Evolutionary conservation across 2,329 filamentous ascomycete genomes (phyloP).

Genomic region (Neonectria magnoliae): DNA sequence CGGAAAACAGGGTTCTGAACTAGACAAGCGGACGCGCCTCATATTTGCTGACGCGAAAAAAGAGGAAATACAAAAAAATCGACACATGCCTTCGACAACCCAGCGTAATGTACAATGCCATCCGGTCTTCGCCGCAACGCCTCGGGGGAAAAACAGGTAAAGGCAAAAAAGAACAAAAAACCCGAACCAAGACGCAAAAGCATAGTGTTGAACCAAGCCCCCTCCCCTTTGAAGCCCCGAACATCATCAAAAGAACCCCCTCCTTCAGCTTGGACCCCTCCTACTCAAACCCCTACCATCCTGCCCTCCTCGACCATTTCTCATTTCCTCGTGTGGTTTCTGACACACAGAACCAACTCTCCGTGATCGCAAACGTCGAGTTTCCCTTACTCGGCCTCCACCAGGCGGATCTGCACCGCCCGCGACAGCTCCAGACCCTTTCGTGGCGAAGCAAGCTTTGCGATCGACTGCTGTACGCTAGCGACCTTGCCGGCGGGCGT

Average conservation of each 20-base stretch:
- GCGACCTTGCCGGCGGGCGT: conserved; percentile 23
- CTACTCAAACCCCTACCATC: neutral
- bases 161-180: conserved; percentile 5
- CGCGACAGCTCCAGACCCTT: conserved; percentile 35
- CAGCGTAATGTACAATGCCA: conserved; percentile 26
- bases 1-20: neutral
- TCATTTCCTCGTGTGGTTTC: neutral
- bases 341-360: neutral
- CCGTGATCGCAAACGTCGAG: neutral
- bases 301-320: neutral
- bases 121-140: conserved; percentile 21
- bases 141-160: conserved; percentile 12
- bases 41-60: conserved; percentile 19
- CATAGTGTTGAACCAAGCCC: conserved; percentile 11
- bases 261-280: neutral
- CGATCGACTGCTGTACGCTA: conserved; percentile 14
- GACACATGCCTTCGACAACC: conserved; percentile 6
- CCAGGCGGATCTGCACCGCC: conserved; percentile 35
- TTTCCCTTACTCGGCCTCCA: conserved; percentile 23
- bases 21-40: conserved; percentile 10
- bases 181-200: conserved; percentile 1
- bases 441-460: conserved; percentile 30
- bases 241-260: neutral
- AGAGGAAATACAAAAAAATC: conserved; percentile 11
- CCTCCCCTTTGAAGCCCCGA: neutral